phyloP scores from a whole-genome alignment of 2,329 filamentous ascomycete species.

The Talaromyces rugulosus region DNA sequence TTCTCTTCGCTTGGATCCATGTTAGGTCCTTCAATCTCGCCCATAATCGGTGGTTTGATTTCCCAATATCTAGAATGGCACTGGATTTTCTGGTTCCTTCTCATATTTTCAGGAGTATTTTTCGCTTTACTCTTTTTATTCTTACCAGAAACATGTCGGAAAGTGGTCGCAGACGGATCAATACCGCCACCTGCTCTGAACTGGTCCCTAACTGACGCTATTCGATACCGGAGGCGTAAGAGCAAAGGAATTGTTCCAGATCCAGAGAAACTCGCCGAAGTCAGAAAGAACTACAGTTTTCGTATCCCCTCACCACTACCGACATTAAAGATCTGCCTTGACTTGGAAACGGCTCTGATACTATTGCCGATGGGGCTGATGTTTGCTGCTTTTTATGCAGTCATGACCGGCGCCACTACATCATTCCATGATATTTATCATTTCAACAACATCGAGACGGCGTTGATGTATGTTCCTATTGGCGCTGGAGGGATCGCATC shows the following conservation, averaged over 20 bases:
- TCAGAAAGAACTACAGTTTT: conserved; percentile 17
- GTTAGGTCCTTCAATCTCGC: conserved; percentile 30
- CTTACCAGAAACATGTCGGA: conserved; percentile 34
- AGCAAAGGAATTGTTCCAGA: conserved; percentile 7
- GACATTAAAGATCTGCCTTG: conserved; percentile 31
- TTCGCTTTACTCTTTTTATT: conserved; percentile 29
- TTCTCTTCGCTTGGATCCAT: conserved; percentile 28
- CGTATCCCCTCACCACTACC: conserved; percentile 35
- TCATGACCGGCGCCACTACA: conserved; percentile 40
- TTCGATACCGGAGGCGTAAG: conserved; percentile 20
- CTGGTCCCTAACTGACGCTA: conserved; percentile 18
- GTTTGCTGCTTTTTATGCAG: conserved; percentile 47
- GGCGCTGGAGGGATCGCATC: conserved; percentile 36
- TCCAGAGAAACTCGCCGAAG: conserved; percentile 10
- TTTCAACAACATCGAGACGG: conserved; percentile 37
- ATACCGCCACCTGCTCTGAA: conserved; percentile 19
- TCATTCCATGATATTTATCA: conserved; percentile 34
- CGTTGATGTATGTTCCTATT: conserved; percentile 40
- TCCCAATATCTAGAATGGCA: conserved; percentile 34
- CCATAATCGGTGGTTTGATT: conserved; percentile 31
- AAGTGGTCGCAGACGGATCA: conserved; percentile 33
- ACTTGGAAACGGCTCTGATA: conserved; percentile 33
- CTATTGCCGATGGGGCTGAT: conserved; percentile 38
- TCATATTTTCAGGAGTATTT: conserved; percentile 40
- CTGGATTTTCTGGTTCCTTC: conserved; percentile 45